Base-by-base conservation (phyloP, 116 monocot species). In the Iris pallida region DNA sequence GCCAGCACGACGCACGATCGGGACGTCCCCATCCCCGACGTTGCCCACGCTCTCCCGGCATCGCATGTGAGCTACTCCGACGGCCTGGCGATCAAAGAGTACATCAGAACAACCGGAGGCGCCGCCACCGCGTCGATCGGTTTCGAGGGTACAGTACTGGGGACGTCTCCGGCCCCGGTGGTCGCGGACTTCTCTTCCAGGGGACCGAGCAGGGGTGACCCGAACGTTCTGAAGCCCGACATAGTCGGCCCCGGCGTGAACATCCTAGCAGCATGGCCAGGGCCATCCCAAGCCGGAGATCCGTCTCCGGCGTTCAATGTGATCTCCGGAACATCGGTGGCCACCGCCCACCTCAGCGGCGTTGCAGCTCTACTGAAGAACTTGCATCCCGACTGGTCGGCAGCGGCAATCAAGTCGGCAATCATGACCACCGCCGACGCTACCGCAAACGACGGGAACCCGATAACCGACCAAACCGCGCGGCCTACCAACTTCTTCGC, bases 311-410 rank as follows among this genome's bases (percentile, higher is more conserved):
- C 5, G 6, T 77, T 77, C 73, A 57, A 69, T 40, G 10, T 76
- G 9, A 59, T 53, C 8, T 65, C 53, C 12, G 80, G 80, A 7
- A 76, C 75, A 9, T 80, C 80, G 12, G 61, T 80, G 71, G 48
- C 80, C n/a, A 47, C 75, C 3, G 71, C 80, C 7, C 80, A 80
- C 41, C 56, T 80, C 15, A 53, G 57, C 15, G 80, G 80, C 1
- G 66, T 80, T 14, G 80, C 80, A 0, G 71, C 75, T 4, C 18
- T 80, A 43, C 6, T 80, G 13, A 80, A 76, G 61, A 71, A 46
- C 1, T 42, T 30, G 9, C 75, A 67, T 6, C 75, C 80, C 0
- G 61, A 53, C 40, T 76, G 80, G 80, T 71, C 75, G 4, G 71
- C 80, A 6, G 71, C 76, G 0, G 66, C 61, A 0, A 72, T 81